A percentile compares a stretch with the other conserved stretches of the same genome.
Conservation (phyloP, 305 asterid genomes). For the Stenogyne calaminthoides region DNA sequence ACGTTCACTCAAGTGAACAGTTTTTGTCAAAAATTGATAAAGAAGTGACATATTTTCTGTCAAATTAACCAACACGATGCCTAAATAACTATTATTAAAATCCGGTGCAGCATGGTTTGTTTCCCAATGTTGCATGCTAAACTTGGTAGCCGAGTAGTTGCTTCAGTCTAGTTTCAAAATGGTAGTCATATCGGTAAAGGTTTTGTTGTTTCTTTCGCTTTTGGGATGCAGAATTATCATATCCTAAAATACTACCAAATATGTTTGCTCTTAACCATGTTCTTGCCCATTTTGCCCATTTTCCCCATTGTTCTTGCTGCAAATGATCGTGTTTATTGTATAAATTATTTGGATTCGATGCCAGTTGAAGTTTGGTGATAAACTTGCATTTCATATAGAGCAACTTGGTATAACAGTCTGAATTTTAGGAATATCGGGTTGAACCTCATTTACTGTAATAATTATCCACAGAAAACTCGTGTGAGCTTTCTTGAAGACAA, state of each 20-base stretch:
- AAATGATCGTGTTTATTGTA: background rate
- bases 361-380: background rate
- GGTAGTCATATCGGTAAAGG: background rate
- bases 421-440: constrained; percentile 3
- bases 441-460: constrained; percentile 19
- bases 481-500: constrained; percentile 68
- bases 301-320: background rate
- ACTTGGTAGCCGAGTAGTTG: background rate
- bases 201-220: background rate
- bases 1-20: background rate
- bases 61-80: background rate
- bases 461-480: constrained; percentile 49
- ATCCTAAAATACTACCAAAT: background rate
- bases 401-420: background rate
- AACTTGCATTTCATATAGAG: constrained; percentile 13
- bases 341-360: background rate
- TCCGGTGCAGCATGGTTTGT: background rate
- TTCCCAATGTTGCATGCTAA: background rate
- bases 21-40: background rate
- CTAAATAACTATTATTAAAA: background rate
- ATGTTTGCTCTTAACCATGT: constrained; percentile 7
- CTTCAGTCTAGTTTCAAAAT: background rate
- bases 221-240: background rate
- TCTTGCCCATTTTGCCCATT: background rate
- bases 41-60: background rate